These are phyloP conservation scores for Aspergillus conjunctus DNA, from an alignment of 495 filamentous ascomycete genomes.

Conservation along the genomic window DNA sequence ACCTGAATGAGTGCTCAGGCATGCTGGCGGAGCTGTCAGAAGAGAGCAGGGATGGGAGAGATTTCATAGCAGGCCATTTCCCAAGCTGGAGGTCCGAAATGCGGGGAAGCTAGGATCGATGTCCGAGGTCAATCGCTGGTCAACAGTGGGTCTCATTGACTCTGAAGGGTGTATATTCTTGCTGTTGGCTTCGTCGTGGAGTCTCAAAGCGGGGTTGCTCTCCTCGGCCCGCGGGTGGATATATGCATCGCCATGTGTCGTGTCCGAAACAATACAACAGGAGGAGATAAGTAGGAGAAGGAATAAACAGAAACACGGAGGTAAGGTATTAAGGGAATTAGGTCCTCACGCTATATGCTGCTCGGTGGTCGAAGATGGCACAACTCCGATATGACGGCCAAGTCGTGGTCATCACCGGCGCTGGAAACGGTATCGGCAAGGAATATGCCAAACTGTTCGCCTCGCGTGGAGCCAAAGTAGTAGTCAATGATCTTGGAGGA, in stretches of 20 bases:
- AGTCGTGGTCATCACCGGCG: slow-evolving; percentile 94
- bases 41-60: neutral
- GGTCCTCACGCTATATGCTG: too few species aligned
- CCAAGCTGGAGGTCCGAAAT: too few species aligned
- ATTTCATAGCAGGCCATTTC: too few species aligned
- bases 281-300: too few species aligned
- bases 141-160: neutral
- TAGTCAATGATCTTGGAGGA: slow-evolving; percentile 94
- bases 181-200: neutral
- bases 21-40: neutral
- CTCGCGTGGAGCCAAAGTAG: slow-evolving; percentile 88
- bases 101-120: too few species aligned
- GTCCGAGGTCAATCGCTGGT: too few species aligned
- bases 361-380: slow-evolving; percentile 67
- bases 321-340: too few species aligned
- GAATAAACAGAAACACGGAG: too few species aligned
- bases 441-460: slow-evolving; percentile 91
- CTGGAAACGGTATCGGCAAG: slow-evolving; percentile 90
- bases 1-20: neutral
- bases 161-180: neutral
- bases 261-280: too few species aligned
- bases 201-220: neutral
- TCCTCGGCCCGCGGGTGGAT: neutral
- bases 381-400: slow-evolving; percentile 91
- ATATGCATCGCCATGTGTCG: too few species aligned